These are phyloP conservation scores for Fusarium equiseti DNA, from an alignment of 2,329 filamentous ascomycete species.

Conservation along the genomic window DNA sequence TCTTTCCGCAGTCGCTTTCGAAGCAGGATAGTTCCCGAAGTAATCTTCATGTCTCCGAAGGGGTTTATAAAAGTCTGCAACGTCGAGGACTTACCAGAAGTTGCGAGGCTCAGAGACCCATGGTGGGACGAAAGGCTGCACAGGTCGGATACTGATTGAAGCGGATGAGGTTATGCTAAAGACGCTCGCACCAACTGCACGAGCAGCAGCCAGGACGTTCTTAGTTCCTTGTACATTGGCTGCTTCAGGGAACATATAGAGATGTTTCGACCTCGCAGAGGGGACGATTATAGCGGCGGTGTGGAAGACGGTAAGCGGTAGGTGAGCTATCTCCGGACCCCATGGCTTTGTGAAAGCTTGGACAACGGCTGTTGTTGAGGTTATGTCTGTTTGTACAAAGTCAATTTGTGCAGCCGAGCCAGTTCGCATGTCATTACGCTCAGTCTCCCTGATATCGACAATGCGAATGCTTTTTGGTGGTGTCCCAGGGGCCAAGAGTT, in stretches of 20 bases:
- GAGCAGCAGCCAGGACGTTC: constrained; percentile 10
- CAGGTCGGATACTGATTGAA: constrained; percentile 3
- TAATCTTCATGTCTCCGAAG: not conserved
- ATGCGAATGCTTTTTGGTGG: constrained; percentile 1
- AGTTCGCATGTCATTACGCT: constrained; percentile 10
- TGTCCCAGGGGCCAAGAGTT: constrained; percentile 12
- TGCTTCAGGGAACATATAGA: constrained; percentile 4
- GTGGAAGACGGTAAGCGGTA: constrained; percentile 22
- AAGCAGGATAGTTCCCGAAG: constrained; percentile 4
- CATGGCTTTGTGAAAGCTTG: not conserved
- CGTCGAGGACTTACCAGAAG: constrained; percentile 6
- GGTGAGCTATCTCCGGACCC: not conserved
- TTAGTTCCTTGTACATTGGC: constrained; percentile 18
- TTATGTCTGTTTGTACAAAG: constrained; percentile 11
- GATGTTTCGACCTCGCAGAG: constrained; percentile 6
- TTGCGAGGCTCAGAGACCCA: constrained; percentile 1
- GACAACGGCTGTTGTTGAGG: not conserved
- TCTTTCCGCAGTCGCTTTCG: constrained; percentile 2
- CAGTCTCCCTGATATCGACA: constrained; percentile 8
- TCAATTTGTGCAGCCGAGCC: not conserved
- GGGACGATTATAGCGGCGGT: constrained; percentile 9
- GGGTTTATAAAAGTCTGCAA: not conserved
- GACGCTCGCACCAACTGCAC: not conserved
- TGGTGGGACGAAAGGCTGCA: constrained; percentile 5
- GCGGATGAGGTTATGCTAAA: constrained; percentile 14